Evolutionary conservation across 352 stramenopile species (phyloP), one percentile per base, ranked within the genome.

Genomic region (Halophytophthora batemanensis): DNA sequence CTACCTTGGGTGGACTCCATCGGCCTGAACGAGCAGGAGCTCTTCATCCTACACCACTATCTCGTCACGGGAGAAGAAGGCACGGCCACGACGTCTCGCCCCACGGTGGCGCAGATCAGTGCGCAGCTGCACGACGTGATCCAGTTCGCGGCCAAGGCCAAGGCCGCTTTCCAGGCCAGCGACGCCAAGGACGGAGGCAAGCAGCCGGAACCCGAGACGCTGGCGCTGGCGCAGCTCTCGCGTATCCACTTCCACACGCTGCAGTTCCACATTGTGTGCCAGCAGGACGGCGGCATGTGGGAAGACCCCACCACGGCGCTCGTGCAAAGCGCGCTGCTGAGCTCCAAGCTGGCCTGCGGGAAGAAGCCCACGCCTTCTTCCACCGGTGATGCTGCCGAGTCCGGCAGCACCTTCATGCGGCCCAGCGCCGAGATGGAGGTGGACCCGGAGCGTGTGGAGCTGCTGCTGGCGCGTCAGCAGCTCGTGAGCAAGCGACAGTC

Each of bases 241-340:
- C 82, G 82, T 41, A 87, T 93, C 46, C 82, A 93, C 60, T 93
- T 93, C 60, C 82, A 93, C 59, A 93, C 82, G 41, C 67, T 93
- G 21, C 82, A 91, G 41, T 93, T 93, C 61, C 82, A 93, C 64
- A 90, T 93, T 54, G 75, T 90, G 21, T 93, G 82, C 61, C 82
- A 93, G 45, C 71, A 77, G 43, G 45, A 73, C 7, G 66, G 63
- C 6, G 72, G 73, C 41, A 80, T 75, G 23, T 91, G 80, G 80
- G 76, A 75, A 25, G 74, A 90, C 47, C 80, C 82, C 18, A 91
- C 71, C 36, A 74, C 65, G 21, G 77, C 82, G 25, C 57, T 93
- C 25, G 59, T 91, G 14, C 80, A 93, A 45, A 87, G 76, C 36
- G 69, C 80, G 33, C 74, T 93, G 41, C 89, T 93, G 77, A 91